Percentiles rank a stretch among this genome's conserved stretches.
phyloP scores from a whole-genome alignment of 2,329 filamentous ascomycete genomes.

The Cladophialophora immunda region DNA sequence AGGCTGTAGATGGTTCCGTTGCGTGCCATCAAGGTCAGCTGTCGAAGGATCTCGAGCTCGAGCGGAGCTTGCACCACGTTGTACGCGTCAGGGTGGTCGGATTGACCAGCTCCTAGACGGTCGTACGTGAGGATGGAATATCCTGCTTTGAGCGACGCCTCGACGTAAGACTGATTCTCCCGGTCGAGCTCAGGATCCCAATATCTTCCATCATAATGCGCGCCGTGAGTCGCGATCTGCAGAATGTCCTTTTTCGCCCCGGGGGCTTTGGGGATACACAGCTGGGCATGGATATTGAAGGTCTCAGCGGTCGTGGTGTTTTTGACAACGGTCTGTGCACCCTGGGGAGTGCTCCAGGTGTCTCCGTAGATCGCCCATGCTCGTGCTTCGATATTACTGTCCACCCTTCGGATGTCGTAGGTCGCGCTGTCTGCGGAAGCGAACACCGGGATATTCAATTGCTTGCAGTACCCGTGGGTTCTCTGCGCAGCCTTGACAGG shows the following conservation, averaged over 20 bases:
- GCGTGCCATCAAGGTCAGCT: conserved; percentile 49
- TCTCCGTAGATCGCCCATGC: conserved; percentile 34
- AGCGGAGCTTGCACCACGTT: conserved; percentile 50
- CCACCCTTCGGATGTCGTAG: conserved; percentile 32
- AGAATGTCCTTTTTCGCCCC: conserved; percentile 30
- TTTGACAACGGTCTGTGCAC: conserved; percentile 23
- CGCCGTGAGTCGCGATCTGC: conserved; percentile 39
- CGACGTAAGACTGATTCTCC: conserved; percentile 49
- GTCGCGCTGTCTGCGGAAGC: conserved; percentile 23
- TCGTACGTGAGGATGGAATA: conserved; percentile 54
- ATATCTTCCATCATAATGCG: conserved; percentile 31
- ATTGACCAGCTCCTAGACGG: conserved; percentile 48
- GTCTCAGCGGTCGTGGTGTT: conserved; percentile 38
- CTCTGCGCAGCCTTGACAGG: neutral
- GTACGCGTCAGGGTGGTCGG: conserved; percentile 50
- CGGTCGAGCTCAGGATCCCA: conserved; percentile 47
- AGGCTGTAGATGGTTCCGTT: conserved; percentile 44
- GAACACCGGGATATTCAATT: conserved; percentile 33
- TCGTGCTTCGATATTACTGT: conserved; percentile 32
- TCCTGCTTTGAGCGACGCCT: conserved; percentile 46
- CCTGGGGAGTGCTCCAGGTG: conserved; percentile 31
- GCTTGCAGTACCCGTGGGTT: conserved; percentile 25
- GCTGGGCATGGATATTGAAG: conserved; percentile 38
- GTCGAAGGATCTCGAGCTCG: conserved; percentile 50
- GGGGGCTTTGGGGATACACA: conserved; percentile 32